phyloP scores from a whole-genome alignment of 2,329 filamentous ascomycete genomes.

The Aspergillus spinulosporus region DNA sequence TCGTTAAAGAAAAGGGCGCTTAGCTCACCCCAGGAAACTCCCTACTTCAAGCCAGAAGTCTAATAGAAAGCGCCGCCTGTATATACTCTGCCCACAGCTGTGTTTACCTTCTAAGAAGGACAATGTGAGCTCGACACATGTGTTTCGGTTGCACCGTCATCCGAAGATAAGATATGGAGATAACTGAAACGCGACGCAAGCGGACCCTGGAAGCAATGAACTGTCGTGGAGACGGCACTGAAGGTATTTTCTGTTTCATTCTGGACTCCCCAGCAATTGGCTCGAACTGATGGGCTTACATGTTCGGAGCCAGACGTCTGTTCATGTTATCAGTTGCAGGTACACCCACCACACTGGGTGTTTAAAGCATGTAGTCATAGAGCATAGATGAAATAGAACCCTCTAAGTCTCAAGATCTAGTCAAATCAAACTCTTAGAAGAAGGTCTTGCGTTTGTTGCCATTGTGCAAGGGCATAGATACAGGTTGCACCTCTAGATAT shows the following conservation, averaged over 20 bases:
- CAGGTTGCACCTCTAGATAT: too few species aligned
- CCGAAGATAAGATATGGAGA: neutral
- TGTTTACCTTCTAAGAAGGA: neutral
- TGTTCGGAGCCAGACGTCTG: neutral
- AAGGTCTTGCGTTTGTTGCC: too few species aligned
- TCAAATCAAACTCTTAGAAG: too few species aligned
- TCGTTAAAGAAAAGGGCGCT: too few species aligned
- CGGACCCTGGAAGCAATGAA: neutral
- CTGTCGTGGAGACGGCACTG: neutral
- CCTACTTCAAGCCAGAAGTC: neutral
- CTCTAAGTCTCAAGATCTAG: too few species aligned
- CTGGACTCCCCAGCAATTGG: neutral
- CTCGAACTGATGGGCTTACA: neutral
- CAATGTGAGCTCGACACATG: neutral
- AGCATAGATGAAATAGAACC: too few species aligned
- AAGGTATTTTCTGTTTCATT: neutral
- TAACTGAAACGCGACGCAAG: neutral
- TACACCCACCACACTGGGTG: neutral
- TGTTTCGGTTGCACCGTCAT: neutral
- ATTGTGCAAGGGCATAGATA: too few species aligned
- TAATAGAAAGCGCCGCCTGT: neutral
- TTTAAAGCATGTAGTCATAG: too few species aligned
- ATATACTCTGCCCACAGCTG: neutral
- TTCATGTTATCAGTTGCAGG: neutral
- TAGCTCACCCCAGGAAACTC: conserved; percentile 2